Conservation (phyloP, 768 basidiomycete species). For the Psilocybe tampanensis region DNA sequence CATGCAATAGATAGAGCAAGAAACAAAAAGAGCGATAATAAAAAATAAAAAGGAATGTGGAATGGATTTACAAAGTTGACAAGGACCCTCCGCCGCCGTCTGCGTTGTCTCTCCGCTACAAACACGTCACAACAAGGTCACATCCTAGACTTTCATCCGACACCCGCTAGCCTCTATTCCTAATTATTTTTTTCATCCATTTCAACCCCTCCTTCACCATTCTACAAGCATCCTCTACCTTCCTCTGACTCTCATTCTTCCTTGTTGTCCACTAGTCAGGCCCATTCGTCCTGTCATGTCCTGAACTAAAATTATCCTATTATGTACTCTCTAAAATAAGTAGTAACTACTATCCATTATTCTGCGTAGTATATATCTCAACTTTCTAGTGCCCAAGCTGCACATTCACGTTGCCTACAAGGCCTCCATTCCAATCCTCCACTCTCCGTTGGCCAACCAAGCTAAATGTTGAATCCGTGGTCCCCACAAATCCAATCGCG, state of each 20-base stretch:
- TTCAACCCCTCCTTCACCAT: no score
- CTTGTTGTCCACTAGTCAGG: no score
- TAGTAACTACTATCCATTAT: neutral
- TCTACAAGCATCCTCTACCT: no score
- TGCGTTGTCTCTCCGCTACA: neutral
- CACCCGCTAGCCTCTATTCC: no score
- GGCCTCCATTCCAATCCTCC: conserved; percentile 56
- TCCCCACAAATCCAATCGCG: conserved; percentile 60
- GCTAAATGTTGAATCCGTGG: conserved; percentile 56
- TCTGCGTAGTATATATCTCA: neutral
- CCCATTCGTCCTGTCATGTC: no score
- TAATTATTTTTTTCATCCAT: no score
- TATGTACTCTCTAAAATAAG: no score
- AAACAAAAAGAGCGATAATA: conserved; percentile 16
- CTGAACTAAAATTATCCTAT: no score
- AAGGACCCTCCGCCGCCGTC: conserved; percentile 3
- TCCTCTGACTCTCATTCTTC: no score
- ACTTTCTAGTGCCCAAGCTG: neutral
- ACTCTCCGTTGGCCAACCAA: conserved; percentile 53
- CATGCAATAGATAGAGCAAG: conserved; percentile 21
- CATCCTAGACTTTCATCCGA: neutral
- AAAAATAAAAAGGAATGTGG: conserved; percentile 15
- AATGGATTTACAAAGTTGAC: conserved; percentile 10
- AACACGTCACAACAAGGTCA: conserved; percentile 11
- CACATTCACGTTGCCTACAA: conserved; percentile 15